A percentile compares a stretch with the other conserved stretches of the same genome.
phyloP scores from a whole-genome alignment of 306 rosid species.

The Bauhinia variegata region DNA sequence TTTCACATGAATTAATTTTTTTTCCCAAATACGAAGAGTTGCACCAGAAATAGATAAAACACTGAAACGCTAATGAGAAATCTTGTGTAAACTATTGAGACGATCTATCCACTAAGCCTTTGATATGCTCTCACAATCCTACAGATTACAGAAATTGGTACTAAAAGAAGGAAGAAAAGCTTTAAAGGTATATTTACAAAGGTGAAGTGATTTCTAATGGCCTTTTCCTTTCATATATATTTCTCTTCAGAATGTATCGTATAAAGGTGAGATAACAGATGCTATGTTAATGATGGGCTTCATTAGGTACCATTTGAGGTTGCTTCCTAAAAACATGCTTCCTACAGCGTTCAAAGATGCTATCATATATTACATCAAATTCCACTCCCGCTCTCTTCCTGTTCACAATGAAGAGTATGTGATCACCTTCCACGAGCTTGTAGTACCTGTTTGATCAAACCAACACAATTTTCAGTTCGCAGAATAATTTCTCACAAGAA shows the following conservation, averaged over 20 bases:
- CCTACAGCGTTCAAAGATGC: slow-evolving; percentile 94
- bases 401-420: slow-evolving; percentile 74
- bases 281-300: slow-evolving; percentile 52
- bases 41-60: background rate
- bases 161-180: too few species aligned
- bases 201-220: slow-evolving; percentile 29
- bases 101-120: slow-evolving; percentile 38
- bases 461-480: slow-evolving; percentile 23
- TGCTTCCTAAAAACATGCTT: slow-evolving; percentile 80
- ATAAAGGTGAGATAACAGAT: slow-evolving; percentile 6
- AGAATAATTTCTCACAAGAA: too few species aligned
- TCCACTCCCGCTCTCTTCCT: slow-evolving; percentile 95
- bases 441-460: slow-evolving; percentile 74
- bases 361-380: slow-evolving; percentile 86
- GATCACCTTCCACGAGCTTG: slow-evolving; percentile 92
- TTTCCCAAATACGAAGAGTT: too few species aligned
- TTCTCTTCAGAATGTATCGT: slow-evolving; percentile 17
- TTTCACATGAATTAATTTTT: too few species aligned
- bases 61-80: background rate
- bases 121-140: too few species aligned
- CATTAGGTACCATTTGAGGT: slow-evolving; percentile 70
- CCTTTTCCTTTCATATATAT: slow-evolving; percentile 13
- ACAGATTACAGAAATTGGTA: too few species aligned
- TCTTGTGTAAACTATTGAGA: slow-evolving; percentile 17
- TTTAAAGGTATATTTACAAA: slow-evolving; percentile 52